These are phyloP conservation scores for Diaporthe capsici DNA, from an alignment of 2,329 filamentous ascomycete genomes.

Conservation along the genomic window DNA sequence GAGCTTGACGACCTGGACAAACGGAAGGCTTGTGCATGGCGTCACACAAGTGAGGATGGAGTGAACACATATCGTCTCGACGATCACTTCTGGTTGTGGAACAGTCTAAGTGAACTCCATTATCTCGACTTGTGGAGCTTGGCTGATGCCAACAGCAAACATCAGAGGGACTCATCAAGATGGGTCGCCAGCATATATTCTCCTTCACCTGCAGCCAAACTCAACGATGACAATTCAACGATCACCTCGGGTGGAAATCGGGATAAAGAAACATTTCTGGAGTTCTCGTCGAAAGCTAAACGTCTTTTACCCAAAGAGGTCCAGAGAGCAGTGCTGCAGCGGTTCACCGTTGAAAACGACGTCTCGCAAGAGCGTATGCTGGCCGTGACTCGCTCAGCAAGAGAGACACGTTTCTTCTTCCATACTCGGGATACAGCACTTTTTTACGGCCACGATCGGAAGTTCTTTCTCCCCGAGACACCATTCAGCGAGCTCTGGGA, in stretches of 20 bases:
- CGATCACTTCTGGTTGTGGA: slow-evolving; percentile 44
- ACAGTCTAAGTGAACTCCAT: slow-evolving; percentile 30
- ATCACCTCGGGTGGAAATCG: neutral
- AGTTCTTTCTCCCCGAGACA: neutral
- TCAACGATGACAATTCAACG: neutral
- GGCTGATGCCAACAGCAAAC: neutral
- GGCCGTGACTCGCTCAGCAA: slow-evolving; percentile 41
- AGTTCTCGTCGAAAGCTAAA: neutral
- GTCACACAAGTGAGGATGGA: slow-evolving; percentile 22
- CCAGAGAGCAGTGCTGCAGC: slow-evolving; percentile 36
- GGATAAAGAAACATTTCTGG: neutral
- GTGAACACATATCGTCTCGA: slow-evolving; percentile 38
- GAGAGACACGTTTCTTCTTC: slow-evolving; percentile 42
- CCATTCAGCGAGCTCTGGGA: slow-evolving; percentile 38
- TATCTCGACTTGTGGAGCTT: neutral
- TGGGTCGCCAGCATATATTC: neutral
- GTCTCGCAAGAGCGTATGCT: slow-evolving; percentile 39
- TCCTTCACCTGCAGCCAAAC: neutral
- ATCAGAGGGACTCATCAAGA: neutral
- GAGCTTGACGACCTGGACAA: neutral
- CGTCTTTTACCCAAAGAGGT: neutral
- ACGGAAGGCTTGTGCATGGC: slow-evolving; percentile 34
- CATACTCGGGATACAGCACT: slow-evolving; percentile 43
- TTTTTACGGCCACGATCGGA: slow-evolving; percentile 33
- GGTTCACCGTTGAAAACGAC: slow-evolving; percentile 41